A percentile compares a stretch with the other conserved stretches of the same genome.
Evolutionary conservation across 371 early-diverging fungal genomes (phyloP).

Genomic region (Chytridiales sp.): DNA sequence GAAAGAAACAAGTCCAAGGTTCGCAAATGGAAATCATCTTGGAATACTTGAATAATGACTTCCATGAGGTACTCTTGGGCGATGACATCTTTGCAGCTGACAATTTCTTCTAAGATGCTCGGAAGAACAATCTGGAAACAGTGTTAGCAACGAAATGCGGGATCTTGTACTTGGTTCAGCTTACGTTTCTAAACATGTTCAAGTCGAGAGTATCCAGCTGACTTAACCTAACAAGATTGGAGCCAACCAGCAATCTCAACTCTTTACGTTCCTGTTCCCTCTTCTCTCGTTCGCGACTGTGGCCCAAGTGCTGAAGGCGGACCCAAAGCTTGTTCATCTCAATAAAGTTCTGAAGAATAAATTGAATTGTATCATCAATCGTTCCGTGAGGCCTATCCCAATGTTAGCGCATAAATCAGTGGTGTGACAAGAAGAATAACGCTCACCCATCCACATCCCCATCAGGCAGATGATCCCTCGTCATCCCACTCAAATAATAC

Average conservation of each 20-base stretch:
- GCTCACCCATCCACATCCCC: slow-evolving; percentile 39
- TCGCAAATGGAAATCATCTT: slow-evolving; percentile 92
- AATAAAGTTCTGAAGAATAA: slow-evolving; percentile 92
- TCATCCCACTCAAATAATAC: slow-evolving; percentile 89
- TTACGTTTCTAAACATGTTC: slow-evolving; percentile 33
- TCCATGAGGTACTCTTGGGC: slow-evolving; percentile 99
- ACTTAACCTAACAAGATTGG: slow-evolving; percentile 91
- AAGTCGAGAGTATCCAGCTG: slow-evolving; percentile 86
- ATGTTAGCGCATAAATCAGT: too few species aligned
- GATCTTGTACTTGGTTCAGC: background rate
- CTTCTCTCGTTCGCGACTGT: slow-evolving; percentile 86
- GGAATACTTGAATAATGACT: slow-evolving; percentile 94
- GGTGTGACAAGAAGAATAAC: background rate
- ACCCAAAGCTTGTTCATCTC: slow-evolving; percentile 99
- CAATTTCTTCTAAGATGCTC: slow-evolving; percentile 88
- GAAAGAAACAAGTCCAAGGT: slow-evolving; percentile 85
- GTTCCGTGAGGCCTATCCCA: slow-evolving; percentile 71
- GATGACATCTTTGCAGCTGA: slow-evolving; percentile 91
- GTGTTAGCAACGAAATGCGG: background rate
- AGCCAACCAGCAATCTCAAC: slow-evolving; percentile 89
- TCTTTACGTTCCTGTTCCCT: slow-evolving; percentile 94
- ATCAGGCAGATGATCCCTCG: slow-evolving; percentile 79
- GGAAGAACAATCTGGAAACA: slow-evolving; percentile 72
- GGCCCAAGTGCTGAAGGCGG: slow-evolving; percentile 93
- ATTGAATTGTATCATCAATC: slow-evolving; percentile 85